A percentile compares a stretch with the other conserved stretches of the same genome.
phyloP scores from a whole-genome alignment of 1,284 basidiomycete genomes.

The Vanrija sp. region DNA sequence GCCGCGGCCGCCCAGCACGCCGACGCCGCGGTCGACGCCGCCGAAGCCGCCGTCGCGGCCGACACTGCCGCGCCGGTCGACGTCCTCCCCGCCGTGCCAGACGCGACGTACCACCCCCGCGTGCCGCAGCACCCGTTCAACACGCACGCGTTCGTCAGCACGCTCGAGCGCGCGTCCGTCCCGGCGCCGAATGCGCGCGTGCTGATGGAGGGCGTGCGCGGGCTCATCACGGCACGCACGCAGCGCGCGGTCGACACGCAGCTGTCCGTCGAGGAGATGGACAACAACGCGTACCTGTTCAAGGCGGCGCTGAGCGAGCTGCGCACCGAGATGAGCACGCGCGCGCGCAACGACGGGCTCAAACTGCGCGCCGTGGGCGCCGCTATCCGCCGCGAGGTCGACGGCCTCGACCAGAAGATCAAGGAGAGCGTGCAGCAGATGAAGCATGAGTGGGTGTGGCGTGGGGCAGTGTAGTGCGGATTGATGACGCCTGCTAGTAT shows the following conservation, averaged over 20 bases:
- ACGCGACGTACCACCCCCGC: neutral
- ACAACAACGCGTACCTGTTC: constrained; percentile 97
- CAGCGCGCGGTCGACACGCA: constrained; percentile 70
- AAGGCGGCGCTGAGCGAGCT: constrained; percentile 88
- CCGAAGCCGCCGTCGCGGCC: neutral
- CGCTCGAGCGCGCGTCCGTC: constrained; percentile 39
- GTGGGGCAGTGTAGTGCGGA: neutral
- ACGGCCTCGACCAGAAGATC: constrained; percentile 81
- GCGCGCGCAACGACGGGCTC: constrained; percentile 79
- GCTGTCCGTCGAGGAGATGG: constrained; percentile 77
- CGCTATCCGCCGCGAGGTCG: constrained; percentile 80
- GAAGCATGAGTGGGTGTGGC: constrained; percentile 51
- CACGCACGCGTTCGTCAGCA: constrained; percentile 46
- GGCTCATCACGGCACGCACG: constrained; percentile 70
- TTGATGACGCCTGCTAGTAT: constrained; percentile 51
- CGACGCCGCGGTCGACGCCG: neutral
- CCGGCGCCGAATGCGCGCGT: constrained; percentile 57
- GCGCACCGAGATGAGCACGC: constrained; percentile 78
- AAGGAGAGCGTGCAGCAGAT: constrained; percentile 86
- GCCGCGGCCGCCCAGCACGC: neutral
- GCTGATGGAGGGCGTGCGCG: constrained; percentile 82
- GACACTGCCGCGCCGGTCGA: neutral
- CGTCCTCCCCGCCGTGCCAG: neutral
- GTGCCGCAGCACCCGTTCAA: constrained; percentile 44
- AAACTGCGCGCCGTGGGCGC: constrained; percentile 70